These are phyloP conservation scores for Thraustotheca clavata DNA, from an alignment of 352 stramenopile genomes.

Conservation along the genomic window DNA sequence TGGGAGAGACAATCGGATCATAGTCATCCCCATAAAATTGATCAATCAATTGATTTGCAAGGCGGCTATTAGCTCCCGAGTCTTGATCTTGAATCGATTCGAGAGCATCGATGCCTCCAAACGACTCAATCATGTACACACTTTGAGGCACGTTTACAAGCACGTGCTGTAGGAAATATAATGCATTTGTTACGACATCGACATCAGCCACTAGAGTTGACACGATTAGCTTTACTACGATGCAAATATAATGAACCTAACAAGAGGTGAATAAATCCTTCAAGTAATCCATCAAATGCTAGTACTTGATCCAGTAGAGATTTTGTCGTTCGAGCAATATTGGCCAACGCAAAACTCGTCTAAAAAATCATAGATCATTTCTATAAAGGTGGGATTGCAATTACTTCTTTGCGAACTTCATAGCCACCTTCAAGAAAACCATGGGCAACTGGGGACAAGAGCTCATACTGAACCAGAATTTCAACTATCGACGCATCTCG, in stretches of 20 bases:
- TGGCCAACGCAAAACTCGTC: conserved; percentile 52
- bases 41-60: conserved; percentile 66
- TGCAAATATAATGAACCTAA: neutral
- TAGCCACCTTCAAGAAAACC: conserved; percentile 56
- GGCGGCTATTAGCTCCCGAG: conserved; percentile 45
- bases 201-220: conserved; percentile 37
- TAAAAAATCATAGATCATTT: neutral
- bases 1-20: conserved; percentile 49
- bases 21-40: conserved; percentile 81
- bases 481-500: conserved; percentile 45
- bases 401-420: conserved; percentile 62
- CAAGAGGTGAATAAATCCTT: conserved; percentile 48
- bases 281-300: conserved; percentile 39
- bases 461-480: conserved; percentile 36
- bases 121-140: conserved; percentile 44
- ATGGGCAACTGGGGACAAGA: conserved; percentile 44
- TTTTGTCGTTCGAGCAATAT: conserved; percentile 55
- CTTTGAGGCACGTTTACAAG: conserved; percentile 46
- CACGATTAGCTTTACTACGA: neutral
- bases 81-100: conserved; percentile 70
- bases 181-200: conserved; percentile 61
- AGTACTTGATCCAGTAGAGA: conserved; percentile 43
- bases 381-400: no score
- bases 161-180: conserved; percentile 74
- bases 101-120: conserved; percentile 67